A percentile compares a stretch with the other conserved stretches of the same genome.
Conservation (phyloP, 345 rosid species). For the Draba incana region DNA sequence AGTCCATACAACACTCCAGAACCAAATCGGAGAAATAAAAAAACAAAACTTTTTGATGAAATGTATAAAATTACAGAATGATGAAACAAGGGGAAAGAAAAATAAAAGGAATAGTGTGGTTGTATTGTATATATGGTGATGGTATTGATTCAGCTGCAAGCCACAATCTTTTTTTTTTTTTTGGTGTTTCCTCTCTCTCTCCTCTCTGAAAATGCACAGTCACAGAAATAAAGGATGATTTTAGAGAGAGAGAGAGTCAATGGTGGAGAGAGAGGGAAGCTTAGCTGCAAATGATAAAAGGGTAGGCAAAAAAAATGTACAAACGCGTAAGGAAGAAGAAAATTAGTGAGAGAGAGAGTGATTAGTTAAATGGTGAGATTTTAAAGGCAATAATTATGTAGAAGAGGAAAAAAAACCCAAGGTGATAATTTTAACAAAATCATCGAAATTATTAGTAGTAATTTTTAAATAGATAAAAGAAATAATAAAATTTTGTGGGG, state of each 20-base stretch:
- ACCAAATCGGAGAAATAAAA: constrained; percentile 25
- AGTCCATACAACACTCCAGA: constrained; percentile 36
- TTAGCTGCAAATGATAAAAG: constrained; percentile 35
- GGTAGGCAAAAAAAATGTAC: background rate
- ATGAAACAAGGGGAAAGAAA: background rate
- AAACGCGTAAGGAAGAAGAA: constrained; percentile 51
- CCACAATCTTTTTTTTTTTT: constrained; percentile 26
- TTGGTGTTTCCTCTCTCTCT: constrained; percentile 4
- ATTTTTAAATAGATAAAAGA: background rate
- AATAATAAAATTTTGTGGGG: background rate
- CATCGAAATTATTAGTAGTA: background rate
- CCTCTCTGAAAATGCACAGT: constrained; percentile 38
- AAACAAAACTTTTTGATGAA: constrained; percentile 17
- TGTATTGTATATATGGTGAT: constrained; percentile 22
- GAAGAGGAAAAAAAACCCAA: constrained; percentile 30
- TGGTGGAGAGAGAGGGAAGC: constrained; percentile 31
- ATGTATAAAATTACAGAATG: background rate
- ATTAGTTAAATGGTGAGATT: constrained; percentile 39
- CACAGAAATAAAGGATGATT: constrained; percentile 44
- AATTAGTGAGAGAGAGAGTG: constrained; percentile 31
- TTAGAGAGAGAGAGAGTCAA: constrained; percentile 38
- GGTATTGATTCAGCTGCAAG: constrained; percentile 51
- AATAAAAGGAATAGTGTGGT: constrained; percentile 24
- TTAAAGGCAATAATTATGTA: constrained; percentile 36
- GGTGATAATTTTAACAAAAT: constrained; percentile 13